A percentile compares a stretch with the other conserved stretches of the same genome.
Evolutionary conservation across 192 early-diverging fungal species (phyloP).

Genomic region (Phlyctochytrium bullatum): DNA sequence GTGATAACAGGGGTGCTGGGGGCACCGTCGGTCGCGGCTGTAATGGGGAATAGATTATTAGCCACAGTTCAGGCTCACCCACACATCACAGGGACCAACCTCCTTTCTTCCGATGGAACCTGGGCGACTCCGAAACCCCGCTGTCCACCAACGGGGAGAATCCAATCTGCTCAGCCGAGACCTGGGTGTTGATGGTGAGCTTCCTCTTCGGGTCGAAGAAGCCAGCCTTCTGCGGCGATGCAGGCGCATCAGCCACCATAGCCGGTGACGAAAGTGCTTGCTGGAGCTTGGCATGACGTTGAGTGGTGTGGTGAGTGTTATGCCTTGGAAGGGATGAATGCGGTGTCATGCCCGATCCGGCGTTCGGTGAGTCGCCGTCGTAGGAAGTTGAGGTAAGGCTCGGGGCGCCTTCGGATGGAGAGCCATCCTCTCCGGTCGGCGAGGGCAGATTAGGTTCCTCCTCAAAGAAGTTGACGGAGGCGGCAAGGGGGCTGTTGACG

Average conservation of each 20-base stretch:
- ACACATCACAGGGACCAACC: neutral
- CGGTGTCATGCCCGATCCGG: too few relatives aligned
- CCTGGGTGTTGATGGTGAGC: constrained; percentile 26
- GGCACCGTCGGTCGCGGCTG: neutral
- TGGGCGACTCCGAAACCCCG: constrained; percentile 30
- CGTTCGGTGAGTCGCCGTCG: too few relatives aligned
- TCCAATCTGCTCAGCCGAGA: neutral
- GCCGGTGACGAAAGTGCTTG: too few relatives aligned
- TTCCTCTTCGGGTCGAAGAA: constrained; percentile 24
- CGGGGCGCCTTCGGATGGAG: too few relatives aligned
- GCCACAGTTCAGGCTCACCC: too few relatives aligned
- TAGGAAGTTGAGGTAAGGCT: too few relatives aligned
- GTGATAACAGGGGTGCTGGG: constrained; percentile 17
- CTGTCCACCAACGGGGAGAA: neutral
- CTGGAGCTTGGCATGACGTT: too few relatives aligned
- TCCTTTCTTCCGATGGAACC: constrained; percentile 39
- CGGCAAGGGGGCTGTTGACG: constrained; percentile 38
- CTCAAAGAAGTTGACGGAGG: constrained; percentile 22
- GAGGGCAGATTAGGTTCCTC: constrained; percentile 2
- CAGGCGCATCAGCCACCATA: too few relatives aligned
- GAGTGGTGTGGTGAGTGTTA: too few relatives aligned
- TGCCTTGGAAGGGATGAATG: too few relatives aligned
- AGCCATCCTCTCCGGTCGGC: too few relatives aligned
- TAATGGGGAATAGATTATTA: neutral
- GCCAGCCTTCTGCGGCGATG: too few relatives aligned